phyloP scores from a whole-genome alignment of 2,329 filamentous ascomycete species.

The Colletotrichum somersetense region DNA sequence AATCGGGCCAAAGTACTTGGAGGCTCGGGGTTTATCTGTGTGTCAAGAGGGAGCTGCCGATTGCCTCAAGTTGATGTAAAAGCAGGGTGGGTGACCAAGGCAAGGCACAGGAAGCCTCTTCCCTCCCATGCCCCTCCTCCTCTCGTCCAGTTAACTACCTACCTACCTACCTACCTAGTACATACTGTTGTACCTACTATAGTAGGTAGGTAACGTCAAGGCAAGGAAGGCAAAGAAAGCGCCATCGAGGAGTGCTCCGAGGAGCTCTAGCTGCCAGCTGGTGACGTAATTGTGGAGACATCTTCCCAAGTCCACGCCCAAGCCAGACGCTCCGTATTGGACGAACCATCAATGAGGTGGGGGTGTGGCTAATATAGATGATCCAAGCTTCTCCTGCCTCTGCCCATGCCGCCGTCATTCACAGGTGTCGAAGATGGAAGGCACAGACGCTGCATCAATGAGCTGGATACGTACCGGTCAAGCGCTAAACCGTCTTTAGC shows the following conservation, averaged over 20 bases:
- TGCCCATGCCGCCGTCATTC: background rate
- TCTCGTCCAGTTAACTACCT: background rate
- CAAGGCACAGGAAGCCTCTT: background rate
- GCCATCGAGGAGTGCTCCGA: slow-evolving; percentile 17
- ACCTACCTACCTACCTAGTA: no score
- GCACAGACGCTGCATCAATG: background rate
- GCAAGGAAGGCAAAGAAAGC: background rate
- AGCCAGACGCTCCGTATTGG: slow-evolving; percentile 34
- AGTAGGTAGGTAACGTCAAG: background rate
- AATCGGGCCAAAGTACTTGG: background rate
- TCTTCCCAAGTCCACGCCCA: slow-evolving; percentile 17
- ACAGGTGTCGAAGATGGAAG: background rate
- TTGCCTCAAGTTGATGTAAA: slow-evolving; percentile 37
- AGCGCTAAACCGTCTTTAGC: background rate
- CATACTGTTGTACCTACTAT: no score
- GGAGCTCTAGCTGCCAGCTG: slow-evolving; percentile 11
- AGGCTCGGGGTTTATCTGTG: slow-evolving; percentile 9
- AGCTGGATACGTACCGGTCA: fast-evolving
- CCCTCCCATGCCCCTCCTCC: background rate
- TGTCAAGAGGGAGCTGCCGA: background rate
- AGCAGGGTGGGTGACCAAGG: background rate
- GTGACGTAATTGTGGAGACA: slow-evolving; percentile 39
- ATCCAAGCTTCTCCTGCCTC: slow-evolving; percentile 29
- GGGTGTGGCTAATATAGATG: background rate
- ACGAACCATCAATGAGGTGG: slow-evolving; percentile 8